Conservation (phyloP, 2,329 filamentous ascomycete genomes). For the Clonostachys chloroleuca region DNA sequence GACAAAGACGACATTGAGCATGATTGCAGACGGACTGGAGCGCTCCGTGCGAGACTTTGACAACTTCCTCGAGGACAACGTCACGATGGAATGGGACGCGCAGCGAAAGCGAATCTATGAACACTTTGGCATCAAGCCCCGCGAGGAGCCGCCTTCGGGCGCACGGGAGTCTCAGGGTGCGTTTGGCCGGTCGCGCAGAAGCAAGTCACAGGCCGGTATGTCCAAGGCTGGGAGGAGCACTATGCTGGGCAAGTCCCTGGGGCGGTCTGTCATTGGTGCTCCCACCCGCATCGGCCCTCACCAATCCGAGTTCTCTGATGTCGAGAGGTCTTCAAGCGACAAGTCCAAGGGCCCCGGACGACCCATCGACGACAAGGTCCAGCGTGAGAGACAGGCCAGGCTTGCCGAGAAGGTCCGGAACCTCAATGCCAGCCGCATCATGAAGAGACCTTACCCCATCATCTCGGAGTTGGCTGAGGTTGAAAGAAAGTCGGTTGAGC, state of each 20-base stretch:
- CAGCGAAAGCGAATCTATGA: conserved; percentile 92
- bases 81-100: conserved; percentile 92
- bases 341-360: not conserved
- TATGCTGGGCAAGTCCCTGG: conserved; percentile 57
- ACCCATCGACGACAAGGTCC: conserved; percentile 62
- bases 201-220: conserved; percentile 43
- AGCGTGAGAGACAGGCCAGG: conserved; percentile 79
- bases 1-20: conserved; percentile 83
- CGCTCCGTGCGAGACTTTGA: conserved; percentile 91
- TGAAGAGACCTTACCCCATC: conserved; percentile 65
- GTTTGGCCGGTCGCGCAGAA: conserved; percentile 56
- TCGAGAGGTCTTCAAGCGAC: conserved; percentile 62
- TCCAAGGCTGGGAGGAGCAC: conserved; percentile 45
- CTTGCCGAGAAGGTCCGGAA: conserved; percentile 75
- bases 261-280: conserved; percentile 83
- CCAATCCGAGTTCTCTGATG: conserved; percentile 62
- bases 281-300: conserved; percentile 65
- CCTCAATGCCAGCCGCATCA: conserved; percentile 70
- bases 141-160: conserved; percentile 38
- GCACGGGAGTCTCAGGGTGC: conserved; percentile 44
- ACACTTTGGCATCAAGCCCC: conserved; percentile 82
- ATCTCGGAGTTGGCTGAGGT: conserved; percentile 72
- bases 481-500: conserved; percentile 64
- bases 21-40: conserved; percentile 88
- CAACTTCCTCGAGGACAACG: conserved; percentile 87